These are phyloP conservation scores for Fusarium nanum DNA, from an alignment of 2,329 filamentous ascomycete species.

Conservation along the genomic window DNA sequence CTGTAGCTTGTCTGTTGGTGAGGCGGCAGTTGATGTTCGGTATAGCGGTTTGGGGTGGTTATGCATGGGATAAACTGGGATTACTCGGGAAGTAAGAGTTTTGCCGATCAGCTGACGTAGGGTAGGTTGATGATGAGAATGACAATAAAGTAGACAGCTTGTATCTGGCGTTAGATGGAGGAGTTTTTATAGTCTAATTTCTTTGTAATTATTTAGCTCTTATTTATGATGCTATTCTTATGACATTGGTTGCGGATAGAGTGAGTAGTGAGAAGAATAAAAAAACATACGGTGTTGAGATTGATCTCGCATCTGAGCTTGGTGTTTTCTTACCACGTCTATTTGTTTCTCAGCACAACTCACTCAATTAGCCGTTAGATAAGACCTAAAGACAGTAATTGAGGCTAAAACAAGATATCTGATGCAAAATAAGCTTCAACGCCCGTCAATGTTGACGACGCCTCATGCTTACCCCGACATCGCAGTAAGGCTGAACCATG, in stretches of 20 bases:
- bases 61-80: not conserved
- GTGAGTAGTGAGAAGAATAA: not conserved
- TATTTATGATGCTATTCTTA: not conserved
- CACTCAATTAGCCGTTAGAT: not conserved
- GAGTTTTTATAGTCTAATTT: not conserved
- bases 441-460: not conserved
- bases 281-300: no score
- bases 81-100: not conserved
- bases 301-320: fast-evolving
- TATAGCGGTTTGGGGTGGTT: not conserved
- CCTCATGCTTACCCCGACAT: not conserved
- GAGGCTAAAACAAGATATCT: not conserved
- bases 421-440: not conserved
- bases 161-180: not conserved
- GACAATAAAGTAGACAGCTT: not conserved
- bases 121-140: not conserved
- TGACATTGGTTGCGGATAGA: not conserved
- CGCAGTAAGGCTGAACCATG: not conserved
- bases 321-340: not conserved
- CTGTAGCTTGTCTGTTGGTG: no score
- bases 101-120: constrained; percentile 14
- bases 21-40: constrained; percentile 6
- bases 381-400: fast-evolving
- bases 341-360: fast-evolving
- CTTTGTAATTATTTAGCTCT: not conserved